Base-by-base conservation (phyloP, 176 grass and related monocot genomes). In the Typha latifolia region DNA sequence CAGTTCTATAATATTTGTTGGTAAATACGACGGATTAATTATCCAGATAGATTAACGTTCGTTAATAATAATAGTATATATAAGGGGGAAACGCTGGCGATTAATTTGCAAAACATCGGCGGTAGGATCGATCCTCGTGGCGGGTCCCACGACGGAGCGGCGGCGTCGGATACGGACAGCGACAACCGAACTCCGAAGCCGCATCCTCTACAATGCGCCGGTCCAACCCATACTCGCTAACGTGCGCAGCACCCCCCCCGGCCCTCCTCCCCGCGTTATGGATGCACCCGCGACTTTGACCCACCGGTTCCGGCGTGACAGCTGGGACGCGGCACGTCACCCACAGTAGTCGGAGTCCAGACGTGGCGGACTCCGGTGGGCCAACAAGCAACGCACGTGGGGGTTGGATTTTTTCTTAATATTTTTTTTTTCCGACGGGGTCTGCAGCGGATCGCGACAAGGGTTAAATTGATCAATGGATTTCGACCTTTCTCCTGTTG, bases 261-360 rank as follows among this genome's bases (percentile, higher is more conserved):
- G n/a, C n/a, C n/a, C n/a, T n/a, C n/a, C n/a, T n/a, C n/a, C n/a
- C 2, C 12, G 22, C 20, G 26, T 29, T 29, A 14, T 24, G 6
- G 12, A 4, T 1, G 24, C 2, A 32, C 13, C 14, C 34, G 4
- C 19, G 20, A 23, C 12, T 32, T 56, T 12, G 24, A 5, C n/a
- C 23, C 2, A n/a, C 15, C 12, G 11, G 16, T 66, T 32, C 14
- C 63, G 63, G 21, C 29, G 27, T 69, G 63, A 68, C 51, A 76
- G 73, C 73, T 56, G 57, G 27, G 73, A 61, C 49, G 57, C 62
- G 67, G 34, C n/a, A 48, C 73, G 49, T 59, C 62, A 76, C 14
- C 62, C 73, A 76, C 73, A 76, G 73, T 76, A 15, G 13, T 3
- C 2, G n/a, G 1, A 14, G 20, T 1, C 34, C 62, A 49, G 2